Base-by-base conservation (phyloP, 176 grass and related monocot species). In the Carex kokanica region DNA sequence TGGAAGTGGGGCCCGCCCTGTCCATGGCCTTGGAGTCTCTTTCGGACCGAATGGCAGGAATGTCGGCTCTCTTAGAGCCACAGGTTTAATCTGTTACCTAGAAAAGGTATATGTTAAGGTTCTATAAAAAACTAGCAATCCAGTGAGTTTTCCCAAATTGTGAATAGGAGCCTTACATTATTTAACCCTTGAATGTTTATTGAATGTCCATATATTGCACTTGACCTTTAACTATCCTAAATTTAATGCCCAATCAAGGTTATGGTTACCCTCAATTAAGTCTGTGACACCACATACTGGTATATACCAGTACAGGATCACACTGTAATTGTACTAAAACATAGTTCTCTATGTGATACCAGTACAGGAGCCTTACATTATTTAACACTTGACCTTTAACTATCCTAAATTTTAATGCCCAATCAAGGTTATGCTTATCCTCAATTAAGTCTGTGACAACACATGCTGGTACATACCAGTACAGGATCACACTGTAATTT, bases 1-100 rank as follows among this genome's bases (percentile, higher is more conserved):
- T 24, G 94, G 94, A 17, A 98, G 86, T 23, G 92, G 95, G 38
- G 90, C 88, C 78, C 87, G 80, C 8, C 95, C 92, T 1, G 90
- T 94, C 95, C 95, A 98, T 27, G 95, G 92, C 31, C 95, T 89
- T 5, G 95, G 92, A 29, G 88, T 93, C 60, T 88, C 85, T 69
- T 86, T 88, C 5, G 95, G 95, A 3, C 92, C 92, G 60, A 98
- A 94, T 12, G 95, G 95, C 66, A 93, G 79, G 69, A 87, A 98
- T n/a, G 87, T 81, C 5, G 87, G 73, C 90, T 94, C 92, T 25
- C 92, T 86, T 9, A 98, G 90, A 17, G 90, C 90, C 14, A 94
- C 80, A 0, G 95, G 95, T 63, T 93, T 90, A 2, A 88, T 86
- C 79, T 89, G 88, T 51, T 82, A 67, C 59, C 80, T 82, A 82